Evolutionary conservation across 2,329 filamentous ascomycete species (phyloP).

Genomic region (Nigrograna mackinnonii): DNA sequence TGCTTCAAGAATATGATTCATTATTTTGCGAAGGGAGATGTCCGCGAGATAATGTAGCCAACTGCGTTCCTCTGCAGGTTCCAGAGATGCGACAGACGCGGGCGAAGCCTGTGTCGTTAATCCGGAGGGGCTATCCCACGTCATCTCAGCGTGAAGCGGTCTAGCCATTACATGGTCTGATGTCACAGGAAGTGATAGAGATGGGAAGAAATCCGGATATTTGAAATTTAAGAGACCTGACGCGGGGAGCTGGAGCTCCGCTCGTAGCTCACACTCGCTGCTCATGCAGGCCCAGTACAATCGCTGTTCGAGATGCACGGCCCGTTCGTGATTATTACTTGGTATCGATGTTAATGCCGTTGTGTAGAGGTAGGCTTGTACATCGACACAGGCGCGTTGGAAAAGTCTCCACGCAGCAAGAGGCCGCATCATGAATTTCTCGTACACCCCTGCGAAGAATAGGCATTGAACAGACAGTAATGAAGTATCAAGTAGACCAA

Average conservation of each 20-base stretch:
- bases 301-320: neutral
- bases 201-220: neutral
- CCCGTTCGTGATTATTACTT: too few relatives aligned
- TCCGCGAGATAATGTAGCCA: neutral
- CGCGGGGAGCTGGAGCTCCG: neutral
- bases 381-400: neutral
- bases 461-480: neutral
- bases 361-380: neutral
- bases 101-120: neutral
- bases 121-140: too few relatives aligned
- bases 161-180: too few relatives aligned
- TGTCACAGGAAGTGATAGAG: too few relatives aligned
- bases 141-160: too few relatives aligned
- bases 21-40: neutral
- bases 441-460: neutral
- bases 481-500: neutral
- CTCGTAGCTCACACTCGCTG: neutral
- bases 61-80: neutral
- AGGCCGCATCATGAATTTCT: neutral
- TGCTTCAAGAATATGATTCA: neutral
- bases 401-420: neutral
- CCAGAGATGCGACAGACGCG: neutral
- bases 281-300: neutral
- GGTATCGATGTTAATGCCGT: too few relatives aligned
- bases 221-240: neutral